Base-by-base conservation (phyloP, 2,329 filamentous ascomycete genomes). In the Penicillium sp. region DNA sequence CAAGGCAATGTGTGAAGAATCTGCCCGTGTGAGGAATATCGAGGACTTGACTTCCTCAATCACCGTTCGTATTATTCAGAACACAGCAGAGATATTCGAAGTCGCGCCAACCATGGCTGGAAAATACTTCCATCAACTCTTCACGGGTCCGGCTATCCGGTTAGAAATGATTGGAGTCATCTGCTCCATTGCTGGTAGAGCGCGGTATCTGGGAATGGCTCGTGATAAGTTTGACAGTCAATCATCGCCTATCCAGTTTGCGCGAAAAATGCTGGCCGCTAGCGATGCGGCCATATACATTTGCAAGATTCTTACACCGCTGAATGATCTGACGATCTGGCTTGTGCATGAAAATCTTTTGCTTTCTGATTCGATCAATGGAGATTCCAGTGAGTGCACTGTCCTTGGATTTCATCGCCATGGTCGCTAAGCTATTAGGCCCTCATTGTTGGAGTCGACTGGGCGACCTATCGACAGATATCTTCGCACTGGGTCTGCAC, bases 111-210 rank as follows among this genome's bases (percentile, higher is more conserved):
- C 61, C 1, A 65, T 70, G 1, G 68, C 73, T 38, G 75, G 76
- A 1, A 61, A 66, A 15, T 72, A 76, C 10, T 80, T 81, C 49
- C 73, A 78, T 59, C 70, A 69, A 17, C 60, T 79, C 1, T 80
- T 74, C 58, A 80, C 77, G 0, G 78, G 78, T 0, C 65, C 71
- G 15, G 72, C 74, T 19, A 63, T 79, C 38, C 76, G 79, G 1
- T 65, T 81, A 5, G 79, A 81, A 38, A 75, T 75, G 4, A 70
- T 81, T 12, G 79, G 76, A 0, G 69, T 76, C 12, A 61, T 81
- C 5, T 73, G 78, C 40, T 70, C 76, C 28, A 71, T 76, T 5
- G 78, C 79, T 2, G 79, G 77, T n/a, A 66, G 68, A 17, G 67
- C 68, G 10, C 63, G 61, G 17, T 60, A 67, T 38, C 65, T 71